A percentile compares a stretch with the other conserved stretches of the same genome.
Evolutionary conservation across 2,329 filamentous ascomycete genomes (phyloP).

Genomic region (Neocucurbitaria cava): DNA sequence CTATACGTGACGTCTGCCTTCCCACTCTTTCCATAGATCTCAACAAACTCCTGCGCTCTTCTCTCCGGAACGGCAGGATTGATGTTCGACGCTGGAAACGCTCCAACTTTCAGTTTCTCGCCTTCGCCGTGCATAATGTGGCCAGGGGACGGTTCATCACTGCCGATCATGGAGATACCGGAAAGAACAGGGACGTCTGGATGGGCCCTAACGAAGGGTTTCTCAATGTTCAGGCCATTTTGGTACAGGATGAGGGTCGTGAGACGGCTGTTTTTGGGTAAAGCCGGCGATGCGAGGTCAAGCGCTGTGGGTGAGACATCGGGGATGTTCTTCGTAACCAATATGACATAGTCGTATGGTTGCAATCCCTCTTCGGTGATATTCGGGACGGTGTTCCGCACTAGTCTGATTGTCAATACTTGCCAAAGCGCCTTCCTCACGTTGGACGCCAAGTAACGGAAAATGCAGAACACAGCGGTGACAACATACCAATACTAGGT

Average conservation of each 20-base stretch:
- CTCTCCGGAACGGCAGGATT: constrained; percentile 23
- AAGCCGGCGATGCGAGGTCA: constrained; percentile 60
- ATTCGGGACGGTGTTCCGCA: constrained; percentile 59
- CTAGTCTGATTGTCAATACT: constrained; percentile 33
- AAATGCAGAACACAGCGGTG: background rate
- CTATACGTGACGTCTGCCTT: constrained; percentile 55
- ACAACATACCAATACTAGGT: constrained; percentile 53
- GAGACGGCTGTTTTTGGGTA: constrained; percentile 55
- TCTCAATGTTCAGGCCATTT: constrained; percentile 70
- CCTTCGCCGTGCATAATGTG: constrained; percentile 61
- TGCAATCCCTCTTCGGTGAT: constrained; percentile 41
- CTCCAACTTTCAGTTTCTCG: constrained; percentile 60
- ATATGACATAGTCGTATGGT: constrained; percentile 63
- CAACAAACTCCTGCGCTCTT: constrained; percentile 54
- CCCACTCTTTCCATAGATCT: constrained; percentile 56
- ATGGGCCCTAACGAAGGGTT: constrained; percentile 58
- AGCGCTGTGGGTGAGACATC: constrained; percentile 59
- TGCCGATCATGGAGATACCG: constrained; percentile 61
- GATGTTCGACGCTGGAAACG: constrained; percentile 54
- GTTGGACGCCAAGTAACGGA: background rate
- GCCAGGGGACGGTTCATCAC: constrained; percentile 57
- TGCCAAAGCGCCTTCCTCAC: background rate
- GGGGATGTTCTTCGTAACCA: constrained; percentile 66
- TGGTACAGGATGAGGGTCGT: constrained; percentile 66
- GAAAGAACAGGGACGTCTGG: constrained; percentile 61